Percentiles rank a stretch among this genome's conserved stretches.
phyloP scores from a whole-genome alignment of 345 rosid genomes.

The Salix koriyanagi region DNA sequence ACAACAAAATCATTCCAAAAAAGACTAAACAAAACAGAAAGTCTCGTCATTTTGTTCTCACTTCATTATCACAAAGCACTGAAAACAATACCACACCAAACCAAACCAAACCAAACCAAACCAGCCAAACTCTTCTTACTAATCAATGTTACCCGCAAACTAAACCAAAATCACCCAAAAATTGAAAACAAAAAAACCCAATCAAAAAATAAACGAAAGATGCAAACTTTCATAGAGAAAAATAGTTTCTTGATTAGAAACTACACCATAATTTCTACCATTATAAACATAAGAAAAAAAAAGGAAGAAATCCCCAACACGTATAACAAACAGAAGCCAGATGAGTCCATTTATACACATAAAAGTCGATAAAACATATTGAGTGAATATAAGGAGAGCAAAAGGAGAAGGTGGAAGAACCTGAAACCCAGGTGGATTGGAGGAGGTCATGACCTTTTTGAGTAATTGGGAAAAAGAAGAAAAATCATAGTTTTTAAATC shows the following conservation, averaged over 20 bases:
- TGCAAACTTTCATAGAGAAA: neutral
- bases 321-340: neutral
- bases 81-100: too few species aligned
- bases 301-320: neutral
- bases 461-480: slow-evolving; percentile 14
- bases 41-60: neutral
- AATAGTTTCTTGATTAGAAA: neutral
- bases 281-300: neutral
- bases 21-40: neutral
- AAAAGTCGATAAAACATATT: neutral
- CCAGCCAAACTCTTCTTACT: neutral
- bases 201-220: neutral
- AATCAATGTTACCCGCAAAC: neutral
- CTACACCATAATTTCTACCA: neutral
- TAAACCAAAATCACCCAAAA: neutral
- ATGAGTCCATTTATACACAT: neutral
- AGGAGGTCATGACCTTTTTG: neutral
- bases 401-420: neutral
- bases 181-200: neutral
- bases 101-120: neutral
- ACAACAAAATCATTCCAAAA: neutral
- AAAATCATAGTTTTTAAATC: neutral
- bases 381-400: too few species aligned
- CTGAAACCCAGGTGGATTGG: slow-evolving; percentile 7
- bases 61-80: neutral